Base-by-base conservation (phyloP, 2,329 filamentous ascomycete genomes). In the Aspergillus piperis region DNA sequence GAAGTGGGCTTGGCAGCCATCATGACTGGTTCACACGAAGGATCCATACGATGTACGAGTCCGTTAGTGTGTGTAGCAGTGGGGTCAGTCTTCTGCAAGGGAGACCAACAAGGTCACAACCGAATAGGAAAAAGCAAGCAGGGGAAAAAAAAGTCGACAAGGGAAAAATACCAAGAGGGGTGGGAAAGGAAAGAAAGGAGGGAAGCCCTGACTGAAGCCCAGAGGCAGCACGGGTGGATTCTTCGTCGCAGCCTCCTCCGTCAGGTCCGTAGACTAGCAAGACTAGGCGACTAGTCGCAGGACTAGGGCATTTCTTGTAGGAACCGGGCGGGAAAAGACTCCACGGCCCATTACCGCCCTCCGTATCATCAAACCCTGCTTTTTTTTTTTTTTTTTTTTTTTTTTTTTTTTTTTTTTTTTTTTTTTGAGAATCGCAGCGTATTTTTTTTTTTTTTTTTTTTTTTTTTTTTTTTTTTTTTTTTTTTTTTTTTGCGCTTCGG, bases 51-150 rank as follows among this genome's bases (percentile, higher is more conserved):
- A 56, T 61, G 60, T 52, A 57, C 49, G 63, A 61, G 48, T 58
- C 64, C 63, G 60, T 59, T 66, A 65, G 63, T 57, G 61, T 58
- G 59, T 61, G 53, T 65, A 57, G 65, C 56, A 51, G 61, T 63
- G 61, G 61, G 52, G 50, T 41, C 53, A 15, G 54, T 32, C 49
- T 50, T 62, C 54, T 62, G 49, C 49, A 57, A 50, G 47, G 47
- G 47, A 50, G 25, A 50, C 47, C 15, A 50, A 50, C 47, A 50
- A 50, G 47, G 21, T 21, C 19, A 23, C 42, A 50, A 61, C 58
- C 42, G 32, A 59, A 50, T 32, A 52, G 19, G 17, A 51, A 47
- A 58, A 54, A 23, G 42, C 30, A 58, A 53, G 30, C n/a, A 23
- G 32, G 60, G 60, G 32, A 48, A 19, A 32, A 32, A 41, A 44